Percentiles rank a stretch among this genome's conserved stretches.
These are phyloP conservation scores for Zymoseptoria crescenta DNA, from an alignment of 2,329 filamentous ascomycete species.

Conservation along the genomic window DNA sequence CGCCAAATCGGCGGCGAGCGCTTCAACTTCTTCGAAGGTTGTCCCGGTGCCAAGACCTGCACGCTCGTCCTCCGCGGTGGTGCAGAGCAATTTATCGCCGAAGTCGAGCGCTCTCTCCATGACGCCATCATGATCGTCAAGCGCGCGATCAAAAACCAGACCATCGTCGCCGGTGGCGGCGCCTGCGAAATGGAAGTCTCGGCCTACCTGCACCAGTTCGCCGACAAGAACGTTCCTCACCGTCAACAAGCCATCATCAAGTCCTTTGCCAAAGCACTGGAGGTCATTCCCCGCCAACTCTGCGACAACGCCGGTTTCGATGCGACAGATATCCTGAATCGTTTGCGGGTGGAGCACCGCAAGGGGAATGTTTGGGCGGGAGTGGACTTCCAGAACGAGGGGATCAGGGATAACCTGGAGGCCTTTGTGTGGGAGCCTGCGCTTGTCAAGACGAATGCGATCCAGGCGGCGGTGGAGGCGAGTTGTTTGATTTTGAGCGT, in stretches of 20 bases:
- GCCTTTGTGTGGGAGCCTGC: conserved; percentile 97
- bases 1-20: conserved; percentile 94
- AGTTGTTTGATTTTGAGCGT: conserved; percentile 92
- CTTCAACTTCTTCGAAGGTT: conserved; percentile 98
- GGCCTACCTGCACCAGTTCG: conserved; percentile 83
- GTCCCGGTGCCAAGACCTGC: conserved; percentile 92
- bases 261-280: conserved; percentile 91
- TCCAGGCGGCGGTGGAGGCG: conserved; percentile 92
- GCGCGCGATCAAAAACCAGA: conserved; percentile 89
- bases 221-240: conserved; percentile 83
- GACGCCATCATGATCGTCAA: conserved; percentile 99
- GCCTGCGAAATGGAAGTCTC: conserved; percentile 96
- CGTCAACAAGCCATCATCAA: conserved; percentile 98
- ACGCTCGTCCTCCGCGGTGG: conserved; percentile 91
- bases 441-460: conserved; percentile 92
- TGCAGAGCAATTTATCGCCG: conserved; percentile 97
- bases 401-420: conserved; percentile 88
- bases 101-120: conserved; percentile 94
- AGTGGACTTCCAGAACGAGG: conserved; percentile 89
- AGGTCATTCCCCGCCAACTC: conserved; percentile 91
- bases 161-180: conserved; percentile 90
- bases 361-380: conserved; percentile 91
- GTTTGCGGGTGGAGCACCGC: conserved; percentile 89
- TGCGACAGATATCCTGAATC: conserved; percentile 94
- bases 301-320: conserved; percentile 99